phyloP scores from a whole-genome alignment of 1,139 yeast genomes.

The Schwanniomyces etchellsii region DNA sequence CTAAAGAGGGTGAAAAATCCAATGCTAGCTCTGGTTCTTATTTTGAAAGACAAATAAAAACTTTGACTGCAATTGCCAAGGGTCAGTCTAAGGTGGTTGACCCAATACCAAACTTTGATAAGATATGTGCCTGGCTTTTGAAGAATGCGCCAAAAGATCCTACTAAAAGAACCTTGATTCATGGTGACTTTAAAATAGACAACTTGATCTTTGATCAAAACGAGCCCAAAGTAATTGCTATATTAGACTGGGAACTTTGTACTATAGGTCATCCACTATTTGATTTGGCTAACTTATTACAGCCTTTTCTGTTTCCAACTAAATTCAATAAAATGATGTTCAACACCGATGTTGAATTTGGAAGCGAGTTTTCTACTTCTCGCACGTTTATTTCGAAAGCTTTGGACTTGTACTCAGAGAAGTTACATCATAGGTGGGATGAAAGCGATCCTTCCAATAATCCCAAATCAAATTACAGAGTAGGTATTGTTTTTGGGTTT shows the following conservation, averaged over 20 bases:
- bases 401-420: slow-evolving; percentile 21
- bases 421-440: slow-evolving; percentile 32
- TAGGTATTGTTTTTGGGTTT: slow-evolving; percentile 57
- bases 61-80: slow-evolving; percentile 42
- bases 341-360: slow-evolving; percentile 28
- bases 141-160: slow-evolving; percentile 45
- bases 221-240: slow-evolving; percentile 47
- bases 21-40: slow-evolving; percentile 27
- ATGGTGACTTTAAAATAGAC: slow-evolving; percentile 67
- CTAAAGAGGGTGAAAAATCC: slow-evolving; percentile 16
- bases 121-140: slow-evolving; percentile 38
- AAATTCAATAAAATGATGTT: slow-evolving; percentile 23
- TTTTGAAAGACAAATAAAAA: slow-evolving; percentile 51
- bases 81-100: slow-evolving; percentile 49
- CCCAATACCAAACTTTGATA: slow-evolving; percentile 45
- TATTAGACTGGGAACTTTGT: slow-evolving; percentile 66
- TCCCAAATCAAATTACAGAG: slow-evolving; percentile 43
- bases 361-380: slow-evolving; percentile 30
- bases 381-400: slow-evolving; percentile 16
- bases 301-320: slow-evolving; percentile 49
- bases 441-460: slow-evolving; percentile 28
- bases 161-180: slow-evolving; percentile 43
- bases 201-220: slow-evolving; percentile 52
- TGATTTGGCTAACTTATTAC: slow-evolving; percentile 57
- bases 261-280: slow-evolving; percentile 65